Base-by-base conservation (phyloP, 2,329 filamentous ascomycete genomes). In the Diatrype stigma region DNA sequence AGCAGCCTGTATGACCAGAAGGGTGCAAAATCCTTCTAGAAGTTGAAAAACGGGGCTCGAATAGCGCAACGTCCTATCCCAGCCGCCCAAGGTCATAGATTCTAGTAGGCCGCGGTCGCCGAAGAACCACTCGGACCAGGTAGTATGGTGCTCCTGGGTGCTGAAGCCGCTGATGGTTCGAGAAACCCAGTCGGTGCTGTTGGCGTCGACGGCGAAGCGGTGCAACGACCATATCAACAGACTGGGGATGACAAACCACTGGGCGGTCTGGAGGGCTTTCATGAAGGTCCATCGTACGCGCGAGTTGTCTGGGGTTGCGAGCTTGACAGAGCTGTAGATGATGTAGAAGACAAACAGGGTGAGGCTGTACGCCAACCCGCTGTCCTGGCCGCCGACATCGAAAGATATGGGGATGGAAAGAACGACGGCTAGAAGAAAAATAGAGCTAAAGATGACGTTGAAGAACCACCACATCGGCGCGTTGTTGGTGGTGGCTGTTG, bases 401-500 rank as follows among this genome's bases (percentile, higher is more conserved):
- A 97, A 97, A 64, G 93, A 90, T 67, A 99, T 86, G 55, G 94
- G 94, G 68, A 99, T 94, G 56, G 91, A 96, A 67, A 97, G 88
- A 67, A 97, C 85, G 70, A 96, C 91, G 73, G 89, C 89, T 72
- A 92, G 81, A 63, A 97, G 85, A 74, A 96, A 97, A 72, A 90
- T 73, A 67, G 86, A 79, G 73, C 90, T 90, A 66, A 90, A 90
- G 62, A 92, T 68, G 69, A 87, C 80, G 68, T 87, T 86, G 71
- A 92, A 84, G 71, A 93, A 79, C 87, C 78, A 81, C 79, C 87
- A 91, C 89, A 96, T 96, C 72, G 75, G 74, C 70, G 71, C 74
- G 71, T 70, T 23, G 17, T 44, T 65, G 64, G 69, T 63, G 60
- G 63, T 65, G 65, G 65, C 65, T 63, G 54, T 55, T 60, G 63